Conservation (phyloP, 225 moss, liverwort and hornwort genomes). For the Rhytidiadelphus loreus region DNA sequence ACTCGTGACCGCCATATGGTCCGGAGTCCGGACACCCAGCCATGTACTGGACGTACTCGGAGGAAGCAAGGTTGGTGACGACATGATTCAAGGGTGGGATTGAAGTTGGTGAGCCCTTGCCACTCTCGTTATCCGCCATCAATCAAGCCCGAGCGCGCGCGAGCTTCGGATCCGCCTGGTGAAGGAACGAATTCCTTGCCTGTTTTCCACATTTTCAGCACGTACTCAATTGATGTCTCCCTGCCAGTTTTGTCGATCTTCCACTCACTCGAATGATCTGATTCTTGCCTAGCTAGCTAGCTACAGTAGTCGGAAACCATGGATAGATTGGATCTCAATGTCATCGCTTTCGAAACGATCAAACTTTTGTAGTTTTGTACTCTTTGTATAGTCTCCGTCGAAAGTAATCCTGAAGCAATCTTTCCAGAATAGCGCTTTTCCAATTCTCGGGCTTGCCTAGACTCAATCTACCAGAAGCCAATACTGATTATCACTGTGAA, state of each 20-base stretch:
- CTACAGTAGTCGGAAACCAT: too few species aligned
- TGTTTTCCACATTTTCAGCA: background rate
- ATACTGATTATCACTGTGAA: background rate
- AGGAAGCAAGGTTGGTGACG: background rate
- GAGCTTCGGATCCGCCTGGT: background rate
- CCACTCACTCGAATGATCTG: background rate
- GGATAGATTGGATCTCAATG: too few species aligned
- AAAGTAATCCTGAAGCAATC: background rate
- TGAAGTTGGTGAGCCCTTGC: background rate
- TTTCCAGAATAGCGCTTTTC: background rate
- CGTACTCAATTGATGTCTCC: background rate
- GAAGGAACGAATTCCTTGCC: background rate
- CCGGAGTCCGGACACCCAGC: background rate
- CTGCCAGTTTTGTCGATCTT: background rate
- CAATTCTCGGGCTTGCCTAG: background rate
- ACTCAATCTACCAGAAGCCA: background rate
- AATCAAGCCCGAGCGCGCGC: background rate
- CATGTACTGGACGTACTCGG: too few species aligned
- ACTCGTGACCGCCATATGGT: too few species aligned
- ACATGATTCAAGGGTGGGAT: background rate
- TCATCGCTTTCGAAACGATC: too few species aligned
- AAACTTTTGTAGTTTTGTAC: background rate
- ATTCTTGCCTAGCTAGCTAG: background rate
- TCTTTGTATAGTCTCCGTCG: background rate
- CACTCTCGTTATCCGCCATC: background rate